Conservation (phyloP, 225 moss, liverwort and hornwort species). For the Polytrichum formosum region DNA sequence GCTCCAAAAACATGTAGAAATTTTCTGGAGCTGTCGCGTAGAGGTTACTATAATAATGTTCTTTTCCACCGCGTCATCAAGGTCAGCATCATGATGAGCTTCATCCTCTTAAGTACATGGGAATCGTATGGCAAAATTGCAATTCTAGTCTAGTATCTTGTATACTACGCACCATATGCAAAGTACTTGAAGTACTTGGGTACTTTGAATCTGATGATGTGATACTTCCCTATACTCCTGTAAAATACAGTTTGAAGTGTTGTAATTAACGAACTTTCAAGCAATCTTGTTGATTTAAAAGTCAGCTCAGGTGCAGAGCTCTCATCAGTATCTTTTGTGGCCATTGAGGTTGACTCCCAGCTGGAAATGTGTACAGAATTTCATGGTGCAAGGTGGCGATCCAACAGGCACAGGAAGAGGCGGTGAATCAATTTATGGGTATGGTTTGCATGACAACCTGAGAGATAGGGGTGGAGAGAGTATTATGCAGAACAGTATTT, state of each 20-base stretch:
- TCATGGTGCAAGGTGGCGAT: constrained; percentile 97
- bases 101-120: too few relatives aligned
- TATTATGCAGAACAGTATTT: too few relatives aligned
- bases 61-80: constrained; percentile 97
- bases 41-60: constrained; percentile 86
- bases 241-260: too few relatives aligned
- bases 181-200: too few relatives aligned
- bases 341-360: constrained; percentile 4
- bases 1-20: constrained; percentile 93
- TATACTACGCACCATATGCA: too few relatives aligned
- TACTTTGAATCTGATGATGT: too few relatives aligned
- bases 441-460: constrained; percentile 5
- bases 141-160: too few relatives aligned
- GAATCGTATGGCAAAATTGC: too few relatives aligned
- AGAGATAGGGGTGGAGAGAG: too few relatives aligned
- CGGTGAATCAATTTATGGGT: constrained; percentile 99
- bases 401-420: constrained; percentile 97
- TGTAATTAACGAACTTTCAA: too few relatives aligned
- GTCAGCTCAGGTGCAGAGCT: neutral
- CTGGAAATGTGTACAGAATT: constrained; percentile 54
- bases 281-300: neutral
- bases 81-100: constrained; percentile 32
- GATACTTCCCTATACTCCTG: too few relatives aligned
- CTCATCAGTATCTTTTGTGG: neutral
- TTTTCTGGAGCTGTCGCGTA: constrained; percentile 87